Evolutionary conservation across 768 basidiomycete species (phyloP).

Genomic region (Boletus bicolor): DNA sequence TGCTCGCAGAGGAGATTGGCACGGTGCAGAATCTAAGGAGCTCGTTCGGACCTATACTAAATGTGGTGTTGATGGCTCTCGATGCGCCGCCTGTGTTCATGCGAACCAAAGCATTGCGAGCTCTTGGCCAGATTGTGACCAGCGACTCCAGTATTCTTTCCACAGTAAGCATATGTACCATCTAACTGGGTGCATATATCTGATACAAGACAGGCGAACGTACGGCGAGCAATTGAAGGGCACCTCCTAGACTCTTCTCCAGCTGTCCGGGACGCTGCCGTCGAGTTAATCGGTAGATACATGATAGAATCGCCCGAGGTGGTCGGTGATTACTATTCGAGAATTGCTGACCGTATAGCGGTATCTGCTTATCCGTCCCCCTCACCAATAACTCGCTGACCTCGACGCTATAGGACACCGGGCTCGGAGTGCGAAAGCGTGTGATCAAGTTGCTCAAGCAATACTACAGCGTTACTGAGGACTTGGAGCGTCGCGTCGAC

Average conservation of each 20-base stretch:
- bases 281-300: slow-evolving; percentile 97
- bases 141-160: slow-evolving; percentile 83
- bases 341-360: slow-evolving; percentile 86
- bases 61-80: slow-evolving; percentile 71
- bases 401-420: slow-evolving; percentile 68
- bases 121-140: slow-evolving; percentile 84
- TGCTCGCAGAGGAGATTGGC: slow-evolving; percentile 71
- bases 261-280: slow-evolving; percentile 93
- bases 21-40: slow-evolving; percentile 70
- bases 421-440: slow-evolving; percentile 88
- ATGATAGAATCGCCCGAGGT: slow-evolving; percentile 86
- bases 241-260: slow-evolving; percentile 91
- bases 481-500: slow-evolving; percentile 62
- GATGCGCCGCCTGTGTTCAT: slow-evolving; percentile 88
- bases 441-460: slow-evolving; percentile 92
- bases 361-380: slow-evolving; percentile 43
- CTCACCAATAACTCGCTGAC: background rate
- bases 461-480: slow-evolving; percentile 67
- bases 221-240: slow-evolving; percentile 83
- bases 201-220: slow-evolving; percentile 52
- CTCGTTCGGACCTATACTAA: slow-evolving; percentile 82
- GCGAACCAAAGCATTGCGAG: slow-evolving; percentile 90
- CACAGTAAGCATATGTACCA: slow-evolving; percentile 45
- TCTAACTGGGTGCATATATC: background rate
- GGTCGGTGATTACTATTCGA: slow-evolving; percentile 84